Percentiles rank a stretch among this genome's conserved stretches.
Evolutionary conservation across 805 yeast species (phyloP).

Genomic region (Saccharomycopsis sp.): DNA sequence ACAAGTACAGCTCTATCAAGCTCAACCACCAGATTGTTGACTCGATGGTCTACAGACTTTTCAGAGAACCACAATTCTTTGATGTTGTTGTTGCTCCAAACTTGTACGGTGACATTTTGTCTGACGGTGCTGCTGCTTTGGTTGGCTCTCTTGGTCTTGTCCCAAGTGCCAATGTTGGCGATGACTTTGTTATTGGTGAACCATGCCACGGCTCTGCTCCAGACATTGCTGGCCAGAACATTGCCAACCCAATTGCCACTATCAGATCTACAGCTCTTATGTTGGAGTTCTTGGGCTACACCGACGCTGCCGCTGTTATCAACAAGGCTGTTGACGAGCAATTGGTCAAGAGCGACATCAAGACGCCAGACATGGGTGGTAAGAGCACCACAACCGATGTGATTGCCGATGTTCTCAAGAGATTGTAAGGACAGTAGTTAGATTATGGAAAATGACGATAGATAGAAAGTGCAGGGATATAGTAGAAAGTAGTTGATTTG

Average conservation of each 20-base stretch:
- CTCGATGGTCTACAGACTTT: slow-evolving; percentile 98
- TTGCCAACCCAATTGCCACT: slow-evolving; percentile 95
- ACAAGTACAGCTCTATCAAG: slow-evolving; percentile 46
- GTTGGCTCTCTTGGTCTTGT: slow-evolving; percentile 98
- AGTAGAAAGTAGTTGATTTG: not conserved
- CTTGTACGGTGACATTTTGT: slow-evolving; percentile 92
- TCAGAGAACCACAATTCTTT: slow-evolving; percentile 95
- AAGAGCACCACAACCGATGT: slow-evolving; percentile 80
- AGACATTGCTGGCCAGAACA: slow-evolving; percentile 92
- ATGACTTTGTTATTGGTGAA: slow-evolving; percentile 92
- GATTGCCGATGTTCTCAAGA: slow-evolving; percentile 65
- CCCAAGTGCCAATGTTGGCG: slow-evolving; percentile 98
- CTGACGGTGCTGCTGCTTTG: slow-evolving; percentile 97
- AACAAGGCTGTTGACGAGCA: slow-evolving; percentile 93
- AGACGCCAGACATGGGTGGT: slow-evolving; percentile 95
- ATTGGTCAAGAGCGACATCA: slow-evolving; percentile 63
- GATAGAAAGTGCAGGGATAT: too few relatives aligned
- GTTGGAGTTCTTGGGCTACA: slow-evolving; percentile 93
- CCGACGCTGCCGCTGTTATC: slow-evolving; percentile 84
- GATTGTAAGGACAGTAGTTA: slow-evolving; percentile 35
- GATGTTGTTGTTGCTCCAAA: slow-evolving; percentile 99
- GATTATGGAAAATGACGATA: not conserved
- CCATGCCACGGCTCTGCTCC: slow-evolving; percentile 99
- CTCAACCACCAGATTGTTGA: slow-evolving; percentile 96
- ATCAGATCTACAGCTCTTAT: slow-evolving; percentile 95